Conservation (phyloP, 305 asterid genomes). For the Rubia tinctorum region DNA sequence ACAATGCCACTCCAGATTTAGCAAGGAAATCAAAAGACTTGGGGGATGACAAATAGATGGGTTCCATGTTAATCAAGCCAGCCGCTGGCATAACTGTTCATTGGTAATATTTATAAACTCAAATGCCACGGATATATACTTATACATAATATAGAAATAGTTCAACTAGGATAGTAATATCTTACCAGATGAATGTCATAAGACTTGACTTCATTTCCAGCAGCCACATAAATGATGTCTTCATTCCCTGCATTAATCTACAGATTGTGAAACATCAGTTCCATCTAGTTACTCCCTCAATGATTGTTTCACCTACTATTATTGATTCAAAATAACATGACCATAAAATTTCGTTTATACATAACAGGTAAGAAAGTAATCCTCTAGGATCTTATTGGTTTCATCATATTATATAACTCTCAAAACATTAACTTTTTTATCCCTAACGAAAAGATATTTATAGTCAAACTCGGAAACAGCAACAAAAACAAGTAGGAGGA, state of each 20-base stretch:
- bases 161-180: constrained; percentile 1
- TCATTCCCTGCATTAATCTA: constrained; percentile 65
- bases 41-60: not conserved
- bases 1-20: not conserved
- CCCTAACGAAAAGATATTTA: no score
- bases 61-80: not conserved
- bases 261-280: constrained; percentile 8
- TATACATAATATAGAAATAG: not conserved
- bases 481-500: no score
- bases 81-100: not conserved
- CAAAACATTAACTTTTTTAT: no score
- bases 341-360: no score
- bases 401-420: no score
- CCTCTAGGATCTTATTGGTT: no score
- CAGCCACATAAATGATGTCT: constrained; percentile 58
- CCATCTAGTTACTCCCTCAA: not conserved
- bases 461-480: no score
- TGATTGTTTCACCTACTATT: no score
- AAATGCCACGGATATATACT: not conserved
- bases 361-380: no score
- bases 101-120: not conserved
- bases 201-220: constrained; percentile 69
- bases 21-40: not conserved
- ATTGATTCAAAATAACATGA: no score
- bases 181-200: constrained; percentile 73